Evolutionary conservation across 306 rosid species (phyloP), one percentile per base, ranked within the genome.

Genomic region (Corylus heterophylla): DNA sequence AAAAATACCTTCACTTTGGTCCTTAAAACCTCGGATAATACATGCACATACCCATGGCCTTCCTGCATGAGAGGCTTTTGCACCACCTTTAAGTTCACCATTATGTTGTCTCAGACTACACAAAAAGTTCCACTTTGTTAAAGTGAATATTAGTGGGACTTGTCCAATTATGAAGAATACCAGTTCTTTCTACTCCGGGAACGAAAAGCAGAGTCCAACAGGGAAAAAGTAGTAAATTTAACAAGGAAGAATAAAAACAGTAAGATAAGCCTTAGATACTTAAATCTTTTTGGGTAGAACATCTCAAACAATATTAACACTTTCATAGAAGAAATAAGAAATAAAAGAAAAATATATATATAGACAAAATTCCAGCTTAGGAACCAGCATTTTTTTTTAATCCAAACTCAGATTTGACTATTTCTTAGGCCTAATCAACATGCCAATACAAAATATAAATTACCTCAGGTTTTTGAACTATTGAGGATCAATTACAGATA

Each of bases 11-110:
- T 91, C 88, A 80, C 89, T 87, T 85, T 81, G 89, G 90, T 91
- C 86, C 69, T 86, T 17, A 78, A 92, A 94, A 79, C 98, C 97
- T 55, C 75, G 76, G 85, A 94, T 66, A 45, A 86, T 18, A 71
- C 98, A 92, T 5, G 97, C 97, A 82, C 91, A 89, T 67, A 87
- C 35, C 98, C 98, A 92, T 18, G 98, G 98, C 83, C 91, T 83
- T 84, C 98, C 97, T 7, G 97, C 86, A 75, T 84, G 83, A 67
- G 97, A 91, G 77, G 98, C 95, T 85, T 94, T 94, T 66, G 97
- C 97, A 17, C 98, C 98, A 2, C 98, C 97, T 82, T 84, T 89
- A 56, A 92, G 86, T 74, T 94, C 93, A 63, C 97, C 97, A 7
- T 93, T 93, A 63, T 90, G 98, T 78, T 92, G 90, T 86, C 83